A percentile compares a stretch with the other conserved stretches of the same genome.
Conservation (phyloP, 1,139 yeast genomes). For the Pichia sp. region DNA sequence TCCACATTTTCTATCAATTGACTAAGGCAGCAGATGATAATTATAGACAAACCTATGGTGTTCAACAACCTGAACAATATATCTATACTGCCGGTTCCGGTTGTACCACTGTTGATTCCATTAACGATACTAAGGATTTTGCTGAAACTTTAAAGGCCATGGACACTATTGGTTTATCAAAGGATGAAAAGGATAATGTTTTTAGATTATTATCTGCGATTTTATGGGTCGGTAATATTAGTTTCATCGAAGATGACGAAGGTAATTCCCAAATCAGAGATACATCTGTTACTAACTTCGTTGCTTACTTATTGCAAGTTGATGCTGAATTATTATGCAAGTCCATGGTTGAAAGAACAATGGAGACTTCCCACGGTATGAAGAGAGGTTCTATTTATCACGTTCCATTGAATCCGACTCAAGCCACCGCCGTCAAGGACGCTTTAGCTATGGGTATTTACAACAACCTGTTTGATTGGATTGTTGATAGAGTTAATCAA, state of each 20-base stretch:
- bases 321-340: slow-evolving; percentile 64
- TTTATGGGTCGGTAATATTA: slow-evolving; percentile 92
- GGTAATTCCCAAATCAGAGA: slow-evolving; percentile 86
- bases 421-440: slow-evolving; percentile 93
- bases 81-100: slow-evolving; percentile 84
- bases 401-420: slow-evolving; percentile 87
- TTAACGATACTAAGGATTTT: slow-evolving; percentile 80
- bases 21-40: slow-evolving; percentile 87
- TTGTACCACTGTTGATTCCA: slow-evolving; percentile 82
- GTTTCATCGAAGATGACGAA: slow-evolving; percentile 81
- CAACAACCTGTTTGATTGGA: slow-evolving; percentile 94
- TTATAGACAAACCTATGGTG: slow-evolving; percentile 81
- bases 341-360: slow-evolving; percentile 73
- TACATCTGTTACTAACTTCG: slow-evolving; percentile 86
- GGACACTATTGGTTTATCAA: slow-evolving; percentile 79
- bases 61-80: slow-evolving; percentile 93
- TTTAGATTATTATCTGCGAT: slow-evolving; percentile 83
- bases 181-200: slow-evolving; percentile 85
- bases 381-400: slow-evolving; percentile 92
- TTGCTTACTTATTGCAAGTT: slow-evolving; percentile 87
- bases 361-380: slow-evolving; percentile 89
- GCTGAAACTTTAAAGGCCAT: slow-evolving; percentile 82
- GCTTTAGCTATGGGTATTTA: slow-evolving; percentile 95
- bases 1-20: slow-evolving; percentile 95
- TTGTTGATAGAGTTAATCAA: slow-evolving; percentile 87